Evolutionary conservation across 2,329 filamentous ascomycete species (phyloP), one percentile per base, ranked within the genome.

Genomic region (Diaporthe sp.): DNA sequence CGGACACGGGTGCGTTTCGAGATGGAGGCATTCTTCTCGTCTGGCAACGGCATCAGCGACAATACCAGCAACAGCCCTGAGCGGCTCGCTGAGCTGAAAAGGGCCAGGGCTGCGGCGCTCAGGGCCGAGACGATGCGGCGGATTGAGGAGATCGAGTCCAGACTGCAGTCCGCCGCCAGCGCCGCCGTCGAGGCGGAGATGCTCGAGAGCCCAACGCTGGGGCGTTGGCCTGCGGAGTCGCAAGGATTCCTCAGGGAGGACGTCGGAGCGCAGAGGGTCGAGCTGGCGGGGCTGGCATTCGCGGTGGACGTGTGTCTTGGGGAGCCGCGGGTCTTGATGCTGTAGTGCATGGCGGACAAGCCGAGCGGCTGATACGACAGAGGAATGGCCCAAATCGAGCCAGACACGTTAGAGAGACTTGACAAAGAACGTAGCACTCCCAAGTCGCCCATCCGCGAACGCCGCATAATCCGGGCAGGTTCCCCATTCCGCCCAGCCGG

Each of bases 401-500:
- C 4, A 13, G 39, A 2, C 42, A 34, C 7, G 12, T 57, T 7
- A 28, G 15, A 59, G n/a, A 67, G 65, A 49, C 71, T 81, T 81
- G 55, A 62, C 68, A 53, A 80, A 81, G 68, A 81, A 81, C 3
- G 75, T 78, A 59, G 75, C 75, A 39, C 76, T 77, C n/a, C 75
- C 75, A 59, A 76, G 70, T 25, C 34, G 53, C 58, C 79, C 79
- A 55, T 78, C 77, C 12, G 79, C 79, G 37, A 72, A 79, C 55
- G 74, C 72, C 8, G 79, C 78, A 71, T 80, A 81, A 15, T 74
- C 73, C 2, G 75, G 83, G 77, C 80, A 81, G 72, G 70, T 75
- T 0, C 81, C 81, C 79, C 79, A 82, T 61, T 81, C 79, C 5
- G 46, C 78, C 81, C 81, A 82, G 2, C 79, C 80, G 1, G 65